Evolutionary conservation across 1,284 basidiomycete species (phyloP), one percentile per base, ranked within the genome.

Genomic region (Lentinula novae-zelandiae): DNA sequence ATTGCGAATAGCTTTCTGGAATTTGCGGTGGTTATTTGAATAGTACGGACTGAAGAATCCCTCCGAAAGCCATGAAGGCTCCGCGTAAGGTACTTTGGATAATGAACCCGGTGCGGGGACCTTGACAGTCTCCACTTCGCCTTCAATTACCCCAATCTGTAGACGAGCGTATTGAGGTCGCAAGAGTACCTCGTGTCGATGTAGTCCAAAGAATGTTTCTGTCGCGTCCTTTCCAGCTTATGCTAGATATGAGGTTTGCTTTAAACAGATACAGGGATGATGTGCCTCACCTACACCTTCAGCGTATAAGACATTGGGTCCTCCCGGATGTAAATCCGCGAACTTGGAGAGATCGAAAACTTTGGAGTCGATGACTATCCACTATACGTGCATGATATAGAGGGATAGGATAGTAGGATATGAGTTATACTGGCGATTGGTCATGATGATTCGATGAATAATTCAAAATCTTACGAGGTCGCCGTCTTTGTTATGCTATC

Each of bases 31-130:
- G 15, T 79, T 79, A 0, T 93, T 89, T 20, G 81, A 89, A 77
- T 93, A 96, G 73, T 96, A 98, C 0, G 95, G 92, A 63, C 82
- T 90, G 68, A 84, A 81, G 77, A 88, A 96, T 0, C 91, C 92
- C 5, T 83, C 75, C n/a, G 77, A 78, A 46, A 97, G 84, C 93
- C 94, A 97, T 1, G 89, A 87, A 2, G 94, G 89, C 70, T 98
- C 96, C 1, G 86, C 93, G 70, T 96, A 97, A 0, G 95, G 95
- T 0, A 97, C 89, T 60, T 80, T 72, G 33, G 88, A 93, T 56
- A 91, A 71, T 46, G 85, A 84, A 52, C 92, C 93, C 0, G 87
- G 81, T 0, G 75, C 75, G 4, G 81, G 83, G 1, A 86, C 73
- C 62, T 80, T 80, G 70, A 93, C 83, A 53, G 80, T 74, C 68